A percentile compares a stretch with the other conserved stretches of the same genome.
Evolutionary conservation across 768 basidiomycete genomes (phyloP).

Genomic region (Lentinula edodes): DNA sequence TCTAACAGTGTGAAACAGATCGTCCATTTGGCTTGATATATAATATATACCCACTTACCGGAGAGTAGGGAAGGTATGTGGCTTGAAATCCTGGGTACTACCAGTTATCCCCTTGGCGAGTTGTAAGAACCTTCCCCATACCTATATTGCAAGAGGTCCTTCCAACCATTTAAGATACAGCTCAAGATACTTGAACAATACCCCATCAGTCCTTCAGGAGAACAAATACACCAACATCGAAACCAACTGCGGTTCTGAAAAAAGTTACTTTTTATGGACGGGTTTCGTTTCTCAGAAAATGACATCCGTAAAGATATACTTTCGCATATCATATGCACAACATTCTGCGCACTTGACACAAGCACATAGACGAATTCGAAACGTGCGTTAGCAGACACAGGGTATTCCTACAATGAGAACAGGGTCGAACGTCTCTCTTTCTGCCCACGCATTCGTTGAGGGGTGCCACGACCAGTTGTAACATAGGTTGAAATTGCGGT

Average conservation of each 20-base stretch:
- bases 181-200: slow-evolving; percentile 84
- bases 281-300: slow-evolving; percentile 56
- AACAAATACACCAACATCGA: slow-evolving; percentile 6
- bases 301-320: slow-evolving; percentile 61
- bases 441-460: slow-evolving; percentile 76
- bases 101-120: slow-evolving; percentile 75
- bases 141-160: slow-evolving; percentile 87
- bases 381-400: slow-evolving; percentile 40
- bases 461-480: slow-evolving; percentile 63
- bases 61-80: slow-evolving; percentile 66
- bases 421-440: slow-evolving; percentile 58
- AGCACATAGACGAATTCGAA: slow-evolving; percentile 85
- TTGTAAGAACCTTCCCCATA: slow-evolving; percentile 78
- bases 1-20: slow-evolving; percentile 35
- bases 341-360: slow-evolving; percentile 77
- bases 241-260: neutral
- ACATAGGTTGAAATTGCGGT: slow-evolving; percentile 72
- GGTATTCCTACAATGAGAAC: slow-evolving; percentile 24
- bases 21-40: neutral
- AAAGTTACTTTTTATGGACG: slow-evolving; percentile 57
- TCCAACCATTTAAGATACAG: slow-evolving; percentile 79
- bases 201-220: slow-evolving; percentile 56
- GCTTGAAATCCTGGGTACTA: slow-evolving; percentile 60
- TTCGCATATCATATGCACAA: slow-evolving; percentile 87
- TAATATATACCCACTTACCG: slow-evolving; percentile 39